Evolutionary conservation across 345 rosid genomes (phyloP), one percentile per base, ranked within the genome.

Genomic region (Populus davidiana): DNA sequence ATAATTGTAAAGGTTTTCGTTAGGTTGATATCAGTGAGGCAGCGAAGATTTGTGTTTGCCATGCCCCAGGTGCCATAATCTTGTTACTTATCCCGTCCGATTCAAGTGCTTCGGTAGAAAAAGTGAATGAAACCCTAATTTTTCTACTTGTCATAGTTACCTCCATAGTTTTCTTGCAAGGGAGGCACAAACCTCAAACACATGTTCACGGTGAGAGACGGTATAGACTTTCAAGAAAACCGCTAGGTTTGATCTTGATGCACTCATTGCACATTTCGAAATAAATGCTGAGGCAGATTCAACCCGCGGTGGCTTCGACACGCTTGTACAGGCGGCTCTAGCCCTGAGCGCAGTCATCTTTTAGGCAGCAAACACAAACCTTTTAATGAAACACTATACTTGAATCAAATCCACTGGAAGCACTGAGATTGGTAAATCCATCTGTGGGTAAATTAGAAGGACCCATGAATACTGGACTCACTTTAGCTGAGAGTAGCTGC

Each of bases 1-100:
- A 80, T 86, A 86, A 86, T 84, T 88, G 91, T 88, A 88, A 88
- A 88, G 84, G 75, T 84, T 73, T 67, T 70, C 63, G 64, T 76
- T 77, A 81, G 86, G 87, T 80, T 80, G 82, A 80, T 88, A 65
- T 77, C 79, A 81, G 85, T 73, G 74, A 67, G 86, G 86, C 82
- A 77, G 68, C 76, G 83, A 85, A 77, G 84, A 77, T 20, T 75
- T 64, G 79, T 69, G 85, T 36, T 74, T 79, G 86, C 68, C 69
- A 67, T 74, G 71, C 84, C 75, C 88, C 77, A 61, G 31, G 68
- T 35, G 80, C 78, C 79, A 33, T 63, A 72, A 75, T 82, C 80
- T 79, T 75, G 80, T 54, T 73, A 75, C 71, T 70, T 71, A n/a
- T 59, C 43, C 78, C 49, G 47, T 72, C 49, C 39, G 49, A 17